Percentiles rank a stretch among this genome's conserved stretches.
Evolutionary conservation across 352 stramenopile species (phyloP).

Genomic region (Pythium oligandrum): DNA sequence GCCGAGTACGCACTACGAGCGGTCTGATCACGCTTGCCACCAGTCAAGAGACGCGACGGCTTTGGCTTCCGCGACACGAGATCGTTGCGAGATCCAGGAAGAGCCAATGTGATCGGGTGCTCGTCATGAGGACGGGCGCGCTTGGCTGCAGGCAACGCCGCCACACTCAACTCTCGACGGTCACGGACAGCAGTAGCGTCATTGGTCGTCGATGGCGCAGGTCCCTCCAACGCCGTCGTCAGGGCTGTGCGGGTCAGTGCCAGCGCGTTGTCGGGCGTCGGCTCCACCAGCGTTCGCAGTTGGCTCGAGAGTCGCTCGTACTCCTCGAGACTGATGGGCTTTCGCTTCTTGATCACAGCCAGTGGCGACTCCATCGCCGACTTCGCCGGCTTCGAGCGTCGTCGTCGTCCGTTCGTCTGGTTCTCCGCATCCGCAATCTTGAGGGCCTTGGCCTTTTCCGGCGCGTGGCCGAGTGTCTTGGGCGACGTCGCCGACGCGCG

Average conservation of each 20-base stretch:
- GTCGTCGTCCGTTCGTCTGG: conserved; percentile 1
- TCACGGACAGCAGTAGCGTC: conserved; percentile 9
- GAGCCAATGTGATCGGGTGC: conserved; percentile 16
- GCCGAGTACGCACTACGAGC: conserved; percentile 68
- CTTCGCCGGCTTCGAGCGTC: conserved; percentile 20
- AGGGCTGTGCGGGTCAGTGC: conserved; percentile 54
- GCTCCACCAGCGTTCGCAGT: conserved; percentile 60
- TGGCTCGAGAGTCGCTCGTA: conserved; percentile 65
- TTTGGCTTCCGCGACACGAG: conserved; percentile 49
- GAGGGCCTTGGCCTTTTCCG: conserved; percentile 16
- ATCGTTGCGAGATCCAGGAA: conserved; percentile 35
- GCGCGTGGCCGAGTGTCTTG: not conserved
- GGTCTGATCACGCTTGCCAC: conserved; percentile 46
- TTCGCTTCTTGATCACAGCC: conserved; percentile 68
- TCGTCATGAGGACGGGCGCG: conserved; percentile 34
- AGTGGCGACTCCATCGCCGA: conserved; percentile 31
- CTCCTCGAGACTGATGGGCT: conserved; percentile 72
- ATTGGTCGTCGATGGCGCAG: not conserved
- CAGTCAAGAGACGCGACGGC: conserved; percentile 72
- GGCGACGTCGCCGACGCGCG: not conserved
- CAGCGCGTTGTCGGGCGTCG: conserved; percentile 49
- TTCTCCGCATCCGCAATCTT: conserved; percentile 4
- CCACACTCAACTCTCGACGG: conserved; percentile 16
- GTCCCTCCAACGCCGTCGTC: conserved; percentile 20
- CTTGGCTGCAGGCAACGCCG: conserved; percentile 35